phyloP scores from a whole-genome alignment of 352 stramenopile species.

The Nothophytophthora sp. region DNA sequence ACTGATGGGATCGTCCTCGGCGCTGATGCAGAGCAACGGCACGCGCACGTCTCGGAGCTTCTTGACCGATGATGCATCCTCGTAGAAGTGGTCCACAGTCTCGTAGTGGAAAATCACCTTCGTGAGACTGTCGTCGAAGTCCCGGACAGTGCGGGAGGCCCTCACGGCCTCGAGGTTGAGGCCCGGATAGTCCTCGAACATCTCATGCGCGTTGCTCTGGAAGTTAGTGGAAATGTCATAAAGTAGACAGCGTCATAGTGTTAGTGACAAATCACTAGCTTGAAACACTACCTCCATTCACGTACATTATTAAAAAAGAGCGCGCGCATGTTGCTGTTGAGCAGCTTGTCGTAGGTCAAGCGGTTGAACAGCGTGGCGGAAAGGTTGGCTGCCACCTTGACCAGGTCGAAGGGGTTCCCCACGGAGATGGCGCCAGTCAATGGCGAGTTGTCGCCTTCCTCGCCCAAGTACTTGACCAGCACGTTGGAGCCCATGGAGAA shows the following conservation, averaged over 20 bases:
- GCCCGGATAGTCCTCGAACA: conserved; percentile 43
- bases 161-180: conserved; percentile 47
- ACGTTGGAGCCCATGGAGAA: conserved; percentile 84
- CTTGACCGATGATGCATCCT: conserved; percentile 46
- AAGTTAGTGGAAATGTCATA: background rate
- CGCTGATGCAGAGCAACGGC: conserved; percentile 67
- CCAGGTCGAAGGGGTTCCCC: conserved; percentile 75
- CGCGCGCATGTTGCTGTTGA: conserved; percentile 56
- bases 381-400: conserved; percentile 56
- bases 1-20: conserved; percentile 65
- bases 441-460: conserved; percentile 41
- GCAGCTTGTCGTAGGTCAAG: conserved; percentile 57
- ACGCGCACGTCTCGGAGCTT: conserved; percentile 38
- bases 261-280: background rate
- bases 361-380: conserved; percentile 49
- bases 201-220: conserved; percentile 34
- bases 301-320: conserved; percentile 65
- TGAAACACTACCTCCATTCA: background rate
- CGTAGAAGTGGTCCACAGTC: conserved; percentile 65
- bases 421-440: conserved; percentile 64
- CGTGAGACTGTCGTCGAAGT: conserved; percentile 72
- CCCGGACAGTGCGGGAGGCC: conserved; percentile 33
- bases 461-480: conserved; percentile 78
- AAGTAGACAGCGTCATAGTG: background rate
- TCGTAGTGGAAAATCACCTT: conserved; percentile 58